Base-by-base conservation (phyloP, 2,329 filamentous ascomycete species). In the Rutstroemia sp. region DNA sequence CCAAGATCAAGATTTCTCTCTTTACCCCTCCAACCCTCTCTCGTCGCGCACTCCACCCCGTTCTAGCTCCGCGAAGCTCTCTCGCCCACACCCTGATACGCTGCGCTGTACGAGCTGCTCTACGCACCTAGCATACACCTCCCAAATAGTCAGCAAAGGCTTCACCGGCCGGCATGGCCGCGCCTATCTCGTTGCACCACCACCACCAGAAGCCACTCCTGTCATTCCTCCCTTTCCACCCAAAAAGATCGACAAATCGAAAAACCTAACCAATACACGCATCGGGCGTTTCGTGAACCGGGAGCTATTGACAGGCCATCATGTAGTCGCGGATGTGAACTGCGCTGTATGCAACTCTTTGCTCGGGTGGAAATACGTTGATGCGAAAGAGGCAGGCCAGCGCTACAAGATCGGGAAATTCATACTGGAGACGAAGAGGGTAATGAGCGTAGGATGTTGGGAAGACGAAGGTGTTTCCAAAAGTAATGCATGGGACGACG, bases 341-440 rank as follows among this genome's bases (percentile, higher is more conserved):
- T 87, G 84, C 65, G 67, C 67, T 9, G 72, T 78, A 25, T 87
- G 84, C 69, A 71, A 72, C 25, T 73, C 72, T 51, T 80, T 80
- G 63, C 66, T 87, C 8, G 84, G 84, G 17, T 87, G 84, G 84
- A 86, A 86, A 69, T 87, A 87, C 64, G 75, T 86, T 45, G 80
- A 84, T 66, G 83, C 83, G 1, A 76, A 76, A 58, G 80, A 86
- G 62, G 65, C 72, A 55, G 70, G 74, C 48, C 84, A 87, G 68
- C 77, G 76, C 66, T 87, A 87, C 73, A 87, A 87, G 70, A 75
- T 86, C 50, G 83, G 83, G 62, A 87, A 86, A 68, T 87, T 81
- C 66, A 86, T 87, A 30, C 68, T 87, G 41, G 84, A 87, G 72
- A 81, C 78, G 41, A 77, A 79, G 67, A 73, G 80, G 53, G 78